These are phyloP conservation scores for Acmispon strigosus DNA, from an alignment of 306 rosid species.

Conservation along the genomic window DNA sequence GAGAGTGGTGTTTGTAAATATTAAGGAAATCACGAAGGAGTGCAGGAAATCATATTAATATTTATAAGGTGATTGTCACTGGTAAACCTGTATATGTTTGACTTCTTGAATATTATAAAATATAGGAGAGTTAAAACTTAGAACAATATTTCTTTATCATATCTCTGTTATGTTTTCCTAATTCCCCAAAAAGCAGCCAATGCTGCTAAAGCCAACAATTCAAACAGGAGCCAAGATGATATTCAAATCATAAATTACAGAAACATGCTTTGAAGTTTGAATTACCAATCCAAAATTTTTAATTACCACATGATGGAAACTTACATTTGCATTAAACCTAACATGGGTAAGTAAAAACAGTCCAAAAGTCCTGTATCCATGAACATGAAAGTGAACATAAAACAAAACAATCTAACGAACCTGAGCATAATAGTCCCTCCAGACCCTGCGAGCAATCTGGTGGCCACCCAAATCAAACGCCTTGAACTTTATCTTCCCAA, in stretches of 20 bases:
- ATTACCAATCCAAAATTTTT: not conserved
- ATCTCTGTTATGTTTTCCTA: not conserved
- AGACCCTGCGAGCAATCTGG: constrained; percentile 83
- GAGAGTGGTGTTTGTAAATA: too few species aligned
- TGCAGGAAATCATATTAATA: too few species aligned
- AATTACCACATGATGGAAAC: not conserved
- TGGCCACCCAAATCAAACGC: constrained; percentile 93
- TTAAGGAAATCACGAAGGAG: too few species aligned
- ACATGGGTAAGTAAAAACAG: too few species aligned
- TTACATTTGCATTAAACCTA: not conserved
- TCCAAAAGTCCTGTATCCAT: too few species aligned
- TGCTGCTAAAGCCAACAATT: not conserved
- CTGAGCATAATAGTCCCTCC: constrained; percentile 81
- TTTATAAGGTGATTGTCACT: too few species aligned
- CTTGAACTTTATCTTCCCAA: constrained; percentile 73
- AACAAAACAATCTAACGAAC: constrained; percentile 8
- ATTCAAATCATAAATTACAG: not conserved
- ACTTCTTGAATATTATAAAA: too few species aligned
- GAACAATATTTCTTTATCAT: too few species aligned
- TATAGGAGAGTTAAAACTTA: too few species aligned
- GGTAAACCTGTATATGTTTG: too few species aligned
- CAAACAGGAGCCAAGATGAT: not conserved
- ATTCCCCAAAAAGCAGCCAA: not conserved
- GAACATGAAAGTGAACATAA: not conserved
- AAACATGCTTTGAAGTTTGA: not conserved